A percentile compares a stretch with the other conserved stretches of the same genome.
Evolutionary conservation across 2,329 filamentous ascomycete genomes (phyloP).

Genomic region (Cladosporium sp.): DNA sequence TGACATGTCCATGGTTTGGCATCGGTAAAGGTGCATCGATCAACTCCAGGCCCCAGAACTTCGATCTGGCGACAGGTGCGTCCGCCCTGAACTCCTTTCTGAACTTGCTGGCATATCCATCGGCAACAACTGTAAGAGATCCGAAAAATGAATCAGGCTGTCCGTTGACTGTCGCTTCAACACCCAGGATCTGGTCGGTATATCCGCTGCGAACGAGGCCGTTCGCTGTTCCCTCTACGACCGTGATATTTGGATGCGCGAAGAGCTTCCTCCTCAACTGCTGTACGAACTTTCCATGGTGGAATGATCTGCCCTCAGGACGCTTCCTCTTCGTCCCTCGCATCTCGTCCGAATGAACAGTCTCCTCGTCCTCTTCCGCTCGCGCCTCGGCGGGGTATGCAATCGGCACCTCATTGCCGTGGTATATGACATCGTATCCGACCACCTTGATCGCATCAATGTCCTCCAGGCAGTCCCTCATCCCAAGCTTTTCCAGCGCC

Average conservation of each 20-base stretch:
- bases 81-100: conserved; percentile 73
- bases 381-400: conserved; percentile 69
- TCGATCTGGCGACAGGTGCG: conserved; percentile 71
- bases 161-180: conserved; percentile 69
- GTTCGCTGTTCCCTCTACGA: conserved; percentile 85
- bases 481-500: conserved; percentile 76
- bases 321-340: conserved; percentile 43
- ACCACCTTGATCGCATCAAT: conserved; percentile 83
- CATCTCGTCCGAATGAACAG: conserved; percentile 36
- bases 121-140: conserved; percentile 81
- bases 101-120: conserved; percentile 92
- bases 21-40: conserved; percentile 80
- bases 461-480: conserved; percentile 77
- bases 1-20: conserved; percentile 78
- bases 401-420: conserved; percentile 70
- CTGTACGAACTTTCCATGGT: conserved; percentile 91
- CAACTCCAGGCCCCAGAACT: conserved; percentile 92
- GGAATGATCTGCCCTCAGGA: conserved; percentile 78
- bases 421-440: conserved; percentile 86
- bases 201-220: conserved; percentile 70
- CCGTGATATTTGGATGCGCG: conserved; percentile 76
- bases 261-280: conserved; percentile 75
- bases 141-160: conserved; percentile 77
- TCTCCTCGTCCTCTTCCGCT: conserved; percentile 33
- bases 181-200: conserved; percentile 74